phyloP scores from a whole-genome alignment of 2,329 filamentous ascomycete genomes.

The Magnaporthiopsis poae region DNA sequence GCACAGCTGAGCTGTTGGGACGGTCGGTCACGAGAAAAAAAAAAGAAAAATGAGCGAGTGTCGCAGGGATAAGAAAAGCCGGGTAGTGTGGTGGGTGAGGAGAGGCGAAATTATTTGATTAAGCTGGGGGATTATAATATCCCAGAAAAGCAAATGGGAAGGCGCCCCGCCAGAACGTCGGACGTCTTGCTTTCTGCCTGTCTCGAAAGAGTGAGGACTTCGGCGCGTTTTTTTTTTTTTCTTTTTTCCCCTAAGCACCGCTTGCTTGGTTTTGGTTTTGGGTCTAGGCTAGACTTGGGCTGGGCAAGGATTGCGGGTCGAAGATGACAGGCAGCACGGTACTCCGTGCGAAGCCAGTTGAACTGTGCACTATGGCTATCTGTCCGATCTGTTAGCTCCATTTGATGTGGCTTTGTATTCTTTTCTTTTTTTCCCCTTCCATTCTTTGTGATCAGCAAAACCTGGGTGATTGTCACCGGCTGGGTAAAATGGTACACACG shows the following conservation, averaged over 20 bases:
- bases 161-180: not conserved
- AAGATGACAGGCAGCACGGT: not conserved
- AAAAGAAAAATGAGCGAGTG: not conserved
- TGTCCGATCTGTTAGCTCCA: not conserved
- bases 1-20: not conserved
- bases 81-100: not conserved
- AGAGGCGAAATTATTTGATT: conserved; percentile 1
- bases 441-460: not conserved
- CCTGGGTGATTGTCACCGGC: not conserved
- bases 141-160: not conserved
- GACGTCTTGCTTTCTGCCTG: not conserved
- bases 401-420: not conserved
- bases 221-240: not conserved
- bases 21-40: not conserved
- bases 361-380: not conserved
- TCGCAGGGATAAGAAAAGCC: not conserved
- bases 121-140: not conserved
- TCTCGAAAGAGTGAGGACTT: not conserved
- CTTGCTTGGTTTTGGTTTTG: not conserved
- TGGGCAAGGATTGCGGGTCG: not conserved
- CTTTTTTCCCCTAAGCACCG: not conserved
- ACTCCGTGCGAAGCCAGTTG: not conserved
- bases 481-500: not conserved
- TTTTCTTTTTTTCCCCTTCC: not conserved
- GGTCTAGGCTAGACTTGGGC: not conserved